Evolutionary conservation across 805 yeast species (phyloP).

Genomic region (Pichia paraexigua): DNA sequence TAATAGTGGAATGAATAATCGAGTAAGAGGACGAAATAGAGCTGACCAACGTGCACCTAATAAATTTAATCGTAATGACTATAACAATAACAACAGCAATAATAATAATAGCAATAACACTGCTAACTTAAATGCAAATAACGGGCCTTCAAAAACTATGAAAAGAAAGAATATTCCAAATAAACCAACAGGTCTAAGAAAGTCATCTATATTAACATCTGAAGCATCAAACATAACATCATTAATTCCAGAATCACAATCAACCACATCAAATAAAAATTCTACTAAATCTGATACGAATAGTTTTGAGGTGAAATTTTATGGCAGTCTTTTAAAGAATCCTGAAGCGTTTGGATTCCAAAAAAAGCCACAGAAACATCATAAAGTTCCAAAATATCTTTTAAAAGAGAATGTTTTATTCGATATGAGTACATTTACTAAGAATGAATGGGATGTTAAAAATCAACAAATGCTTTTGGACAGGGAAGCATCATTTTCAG

Average conservation of each 20-base stretch:
- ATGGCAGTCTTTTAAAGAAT: conserved; percentile 23
- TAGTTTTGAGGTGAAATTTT: conserved; percentile 21
- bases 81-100: not conserved
- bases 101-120: conserved; percentile 3
- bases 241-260: not conserved
- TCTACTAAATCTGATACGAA: not conserved
- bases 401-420: conserved; percentile 27
- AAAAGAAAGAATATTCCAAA: not conserved
- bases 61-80: not conserved
- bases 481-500: conserved; percentile 36
- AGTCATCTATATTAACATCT: not conserved
- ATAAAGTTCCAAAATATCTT: conserved; percentile 25
- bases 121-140: not conserved
- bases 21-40: not conserved
- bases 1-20: not conserved
- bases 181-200: not conserved
- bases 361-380: conserved; percentile 15
- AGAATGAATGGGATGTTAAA: conserved; percentile 60
- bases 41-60: not conserved
- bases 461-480: conserved; percentile 58
- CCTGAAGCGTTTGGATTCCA: conserved; percentile 26
- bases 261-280: not conserved
- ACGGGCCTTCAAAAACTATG: not conserved
- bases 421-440: conserved; percentile 29
- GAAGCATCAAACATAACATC: not conserved